Conservation (phyloP, 2,329 filamentous ascomycete genomes). For the Penicillium sp. region DNA sequence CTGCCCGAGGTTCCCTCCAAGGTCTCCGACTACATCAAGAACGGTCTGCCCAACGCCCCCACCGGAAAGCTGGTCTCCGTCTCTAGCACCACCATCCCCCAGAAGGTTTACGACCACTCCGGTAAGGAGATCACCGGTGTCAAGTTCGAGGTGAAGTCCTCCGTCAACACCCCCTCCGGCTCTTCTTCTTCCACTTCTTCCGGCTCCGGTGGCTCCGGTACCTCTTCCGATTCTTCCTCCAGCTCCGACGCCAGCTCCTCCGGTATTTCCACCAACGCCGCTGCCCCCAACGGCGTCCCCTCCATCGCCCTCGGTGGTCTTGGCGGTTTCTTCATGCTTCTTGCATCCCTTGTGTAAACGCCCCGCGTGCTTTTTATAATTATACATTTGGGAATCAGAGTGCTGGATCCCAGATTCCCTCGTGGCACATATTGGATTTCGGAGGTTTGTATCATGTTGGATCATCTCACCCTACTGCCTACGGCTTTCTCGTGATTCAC, state of each 20-base stretch:
- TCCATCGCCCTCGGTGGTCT: constrained; percentile 26
- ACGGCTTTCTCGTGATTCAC: constrained; percentile 9
- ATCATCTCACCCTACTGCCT: not conserved
- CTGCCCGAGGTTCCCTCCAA: constrained; percentile 69
- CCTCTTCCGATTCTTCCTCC: constrained; percentile 7
- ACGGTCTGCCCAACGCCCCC: constrained; percentile 68
- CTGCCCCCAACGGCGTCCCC: constrained; percentile 24
- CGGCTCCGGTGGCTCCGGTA: constrained; percentile 9
- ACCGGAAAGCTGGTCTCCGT: constrained; percentile 65
- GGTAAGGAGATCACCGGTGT: constrained; percentile 64
- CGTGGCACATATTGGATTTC: not conserved
- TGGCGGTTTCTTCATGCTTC: constrained; percentile 30
- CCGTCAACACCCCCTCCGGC: constrained; percentile 54
- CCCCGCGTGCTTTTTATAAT: not conserved
- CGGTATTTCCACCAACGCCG: constrained; percentile 13
- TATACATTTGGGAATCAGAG: not conserved
- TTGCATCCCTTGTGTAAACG: constrained; percentile 30
- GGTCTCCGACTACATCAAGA: constrained; percentile 70
- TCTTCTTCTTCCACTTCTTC: constrained; percentile 7
- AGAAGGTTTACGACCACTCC: constrained; percentile 58
- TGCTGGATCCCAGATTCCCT: not conserved
- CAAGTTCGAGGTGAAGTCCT: constrained; percentile 55
- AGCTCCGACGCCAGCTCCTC: constrained; percentile 6
- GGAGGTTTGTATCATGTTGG: not conserved
- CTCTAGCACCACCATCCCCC: constrained; percentile 55